Evolutionary conservation across 2,329 filamentous ascomycete genomes (phyloP).

Genomic region (Bisporella sp.): DNA sequence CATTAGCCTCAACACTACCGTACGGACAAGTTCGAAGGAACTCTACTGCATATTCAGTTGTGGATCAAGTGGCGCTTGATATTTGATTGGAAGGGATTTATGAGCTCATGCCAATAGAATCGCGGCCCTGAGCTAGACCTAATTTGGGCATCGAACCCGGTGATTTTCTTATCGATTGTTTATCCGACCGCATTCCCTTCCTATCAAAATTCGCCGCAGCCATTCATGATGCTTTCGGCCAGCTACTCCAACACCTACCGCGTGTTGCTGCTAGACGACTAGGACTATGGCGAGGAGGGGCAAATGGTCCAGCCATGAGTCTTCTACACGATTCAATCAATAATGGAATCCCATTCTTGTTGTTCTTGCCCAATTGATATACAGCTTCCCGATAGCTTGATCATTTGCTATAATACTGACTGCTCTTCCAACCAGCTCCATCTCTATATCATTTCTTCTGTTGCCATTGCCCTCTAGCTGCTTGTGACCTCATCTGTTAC

Average conservation of each 20-base stretch:
- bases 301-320: slow-evolving; percentile 2
- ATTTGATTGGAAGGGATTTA: no score
- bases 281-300: slow-evolving; percentile 2
- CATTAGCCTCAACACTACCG: no score
- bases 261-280: no score
- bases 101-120: background rate
- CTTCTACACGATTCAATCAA: background rate
- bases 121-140: slow-evolving; percentile 1
- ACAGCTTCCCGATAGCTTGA: slow-evolving; percentile 17
- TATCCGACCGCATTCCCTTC: background rate
- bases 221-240: no score
- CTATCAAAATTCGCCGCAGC: background rate
- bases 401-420: slow-evolving; percentile 11
- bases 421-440: background rate
- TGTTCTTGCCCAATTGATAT: slow-evolving; percentile 23
- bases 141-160: slow-evolving; percentile 5
- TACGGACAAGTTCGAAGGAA: no score
- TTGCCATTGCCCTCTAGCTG: background rate
- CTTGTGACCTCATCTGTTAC: no score
- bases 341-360: slow-evolving; percentile 12
- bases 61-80: no score
- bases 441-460: slow-evolving; percentile 1
- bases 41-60: no score
- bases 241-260: no score
- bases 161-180: background rate